Conservation (phyloP, 2,329 filamentous ascomycete genomes). For the Sporothrix pseudoabietina region DNA sequence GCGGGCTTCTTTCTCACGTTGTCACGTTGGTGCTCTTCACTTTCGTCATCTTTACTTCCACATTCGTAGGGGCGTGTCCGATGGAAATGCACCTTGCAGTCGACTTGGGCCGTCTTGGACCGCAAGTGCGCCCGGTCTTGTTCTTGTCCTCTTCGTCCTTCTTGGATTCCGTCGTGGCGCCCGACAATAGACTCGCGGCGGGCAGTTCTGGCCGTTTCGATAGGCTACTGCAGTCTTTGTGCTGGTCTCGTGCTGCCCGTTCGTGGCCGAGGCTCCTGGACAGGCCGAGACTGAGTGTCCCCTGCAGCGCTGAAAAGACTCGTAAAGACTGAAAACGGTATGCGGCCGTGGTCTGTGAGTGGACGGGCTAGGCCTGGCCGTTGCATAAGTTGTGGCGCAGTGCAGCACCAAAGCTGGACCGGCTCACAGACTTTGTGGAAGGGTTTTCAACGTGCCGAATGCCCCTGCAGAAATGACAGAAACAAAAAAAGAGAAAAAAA, state of each 20-base stretch:
- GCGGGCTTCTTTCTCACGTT: no score
- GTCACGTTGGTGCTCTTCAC: neutral
- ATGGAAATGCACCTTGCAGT: neutral
- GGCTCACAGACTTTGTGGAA: neutral
- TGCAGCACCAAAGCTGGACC: neutral
- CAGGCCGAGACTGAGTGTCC: neutral
- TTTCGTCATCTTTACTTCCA: neutral
- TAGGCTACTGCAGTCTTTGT: no score
- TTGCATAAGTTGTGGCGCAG: constrained; percentile 13
- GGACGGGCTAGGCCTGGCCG: neutral
- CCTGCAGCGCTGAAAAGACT: neutral
- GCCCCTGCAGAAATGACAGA: no score
- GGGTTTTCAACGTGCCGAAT: neutral
- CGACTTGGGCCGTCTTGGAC: neutral
- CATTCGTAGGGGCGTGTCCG: neutral
- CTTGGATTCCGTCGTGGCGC: neutral
- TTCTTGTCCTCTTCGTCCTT: neutral
- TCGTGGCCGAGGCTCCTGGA: neutral
- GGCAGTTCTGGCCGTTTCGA: neutral
- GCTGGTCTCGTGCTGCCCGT: neutral
- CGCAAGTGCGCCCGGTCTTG: neutral
- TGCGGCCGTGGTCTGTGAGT: neutral
- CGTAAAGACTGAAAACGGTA: neutral
- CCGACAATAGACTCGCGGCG: neutral
- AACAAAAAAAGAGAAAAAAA: no score